Conservation (phyloP, 139 green algal species). For the Micromonas pusilla region DNA sequence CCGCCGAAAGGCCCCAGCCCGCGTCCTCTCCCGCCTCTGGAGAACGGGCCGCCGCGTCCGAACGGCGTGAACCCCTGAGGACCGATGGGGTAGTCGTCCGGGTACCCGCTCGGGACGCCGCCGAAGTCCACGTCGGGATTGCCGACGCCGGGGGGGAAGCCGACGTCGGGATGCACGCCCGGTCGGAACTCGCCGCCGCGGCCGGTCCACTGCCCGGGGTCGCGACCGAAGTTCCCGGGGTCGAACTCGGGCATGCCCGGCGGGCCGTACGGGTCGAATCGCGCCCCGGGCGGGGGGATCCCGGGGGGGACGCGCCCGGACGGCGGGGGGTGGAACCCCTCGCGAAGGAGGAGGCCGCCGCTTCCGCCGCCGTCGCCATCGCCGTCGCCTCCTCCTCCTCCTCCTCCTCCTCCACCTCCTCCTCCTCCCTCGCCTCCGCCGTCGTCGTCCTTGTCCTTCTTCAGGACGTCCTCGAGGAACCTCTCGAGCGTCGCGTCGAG, state of each 20-base stretch:
- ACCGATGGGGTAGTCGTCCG: not conserved
- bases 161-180: too few species aligned
- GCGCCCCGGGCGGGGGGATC: not conserved
- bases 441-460: conserved; percentile 40
- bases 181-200: too few species aligned
- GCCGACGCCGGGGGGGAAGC: not conserved
- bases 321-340: too few species aligned
- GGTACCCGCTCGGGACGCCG: not conserved
- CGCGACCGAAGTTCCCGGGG: not conserved
- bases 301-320: too few species aligned
- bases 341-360: too few species aligned
- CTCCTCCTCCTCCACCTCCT: too few species aligned
- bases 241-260: conserved; percentile 12
- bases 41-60: too few species aligned
- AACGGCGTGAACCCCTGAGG: too few species aligned
- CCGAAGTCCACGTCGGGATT: not conserved
- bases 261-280: conserved; percentile 22
- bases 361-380: too few species aligned
- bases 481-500: not conserved
- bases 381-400: too few species aligned
- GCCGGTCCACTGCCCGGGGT: not conserved
- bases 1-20: too few species aligned
- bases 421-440: conserved; percentile 49
- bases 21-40: too few species aligned
- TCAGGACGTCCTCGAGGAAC: not conserved